A percentile compares a stretch with the other conserved stretches of the same genome.
These are phyloP conservation scores for Excoecaria agallocha DNA, from an alignment of 345 rosid species.

Conservation along the genomic window DNA sequence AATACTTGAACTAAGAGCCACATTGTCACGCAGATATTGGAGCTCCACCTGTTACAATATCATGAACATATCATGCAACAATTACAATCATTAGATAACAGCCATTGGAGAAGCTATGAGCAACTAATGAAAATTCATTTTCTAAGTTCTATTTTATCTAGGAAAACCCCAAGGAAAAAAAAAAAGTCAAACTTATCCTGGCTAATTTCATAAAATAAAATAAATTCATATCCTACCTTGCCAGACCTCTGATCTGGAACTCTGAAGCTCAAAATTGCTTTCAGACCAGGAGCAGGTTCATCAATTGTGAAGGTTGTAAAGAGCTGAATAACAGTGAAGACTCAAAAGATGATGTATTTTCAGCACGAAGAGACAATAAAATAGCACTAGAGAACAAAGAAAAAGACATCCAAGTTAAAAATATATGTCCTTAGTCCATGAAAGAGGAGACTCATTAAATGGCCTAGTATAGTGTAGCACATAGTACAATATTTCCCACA, in stretches of 20 bases:
- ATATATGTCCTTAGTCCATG: neutral
- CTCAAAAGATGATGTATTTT: neutral
- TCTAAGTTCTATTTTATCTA: neutral
- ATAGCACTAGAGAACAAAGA: neutral
- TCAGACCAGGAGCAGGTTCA: constrained; percentile 90
- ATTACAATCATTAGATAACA: neutral
- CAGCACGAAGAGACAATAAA: neutral
- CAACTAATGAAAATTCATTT: neutral
- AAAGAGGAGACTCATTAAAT: neutral
- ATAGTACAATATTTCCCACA: neutral
- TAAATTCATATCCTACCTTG: constrained; percentile 46
- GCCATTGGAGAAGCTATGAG: neutral
- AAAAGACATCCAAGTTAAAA: neutral
- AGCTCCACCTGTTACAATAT: constrained; percentile 62
- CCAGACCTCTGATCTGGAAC: constrained; percentile 94
- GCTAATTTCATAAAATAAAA: neutral
- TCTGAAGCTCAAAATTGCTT: constrained; percentile 73
- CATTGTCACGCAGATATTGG: constrained; percentile 85
- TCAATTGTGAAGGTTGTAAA: constrained; percentile 70
- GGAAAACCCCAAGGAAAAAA: neutral
- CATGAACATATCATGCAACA: constrained; percentile 3
- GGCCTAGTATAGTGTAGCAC: neutral
- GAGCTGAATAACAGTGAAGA: constrained; percentile 44
- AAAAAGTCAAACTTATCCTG: neutral
- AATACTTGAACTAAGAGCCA: constrained; percentile 75